Percentiles rank a stretch among this genome's conserved stretches.
phyloP scores from a whole-genome alignment of 73 alveolate species.

The Durusdinium trenchii region DNA sequence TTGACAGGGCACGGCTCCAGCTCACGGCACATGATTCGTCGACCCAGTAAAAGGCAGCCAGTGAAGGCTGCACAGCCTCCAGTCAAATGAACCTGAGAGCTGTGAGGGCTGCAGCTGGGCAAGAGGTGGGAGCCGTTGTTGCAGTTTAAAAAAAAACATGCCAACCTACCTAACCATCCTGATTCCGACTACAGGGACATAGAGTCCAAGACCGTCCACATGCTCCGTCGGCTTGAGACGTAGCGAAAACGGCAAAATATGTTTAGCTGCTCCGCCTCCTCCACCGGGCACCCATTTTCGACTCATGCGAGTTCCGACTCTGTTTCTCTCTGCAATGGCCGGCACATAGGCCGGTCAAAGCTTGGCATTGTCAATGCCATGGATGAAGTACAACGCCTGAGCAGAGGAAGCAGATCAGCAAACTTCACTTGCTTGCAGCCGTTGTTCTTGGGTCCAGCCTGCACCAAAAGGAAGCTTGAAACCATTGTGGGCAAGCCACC shows the following conservation, averaged over 20 bases:
- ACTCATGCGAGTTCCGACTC: neutral
- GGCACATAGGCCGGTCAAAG: neutral
- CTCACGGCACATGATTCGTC: constrained; percentile 81
- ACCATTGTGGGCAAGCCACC: constrained; percentile 92
- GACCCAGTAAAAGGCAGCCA: constrained; percentile 61
- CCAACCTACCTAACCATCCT: too few species aligned
- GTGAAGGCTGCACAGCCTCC: constrained; percentile 88
- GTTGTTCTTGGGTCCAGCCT: neutral
- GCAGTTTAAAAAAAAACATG: too few species aligned
- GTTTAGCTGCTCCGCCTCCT: too few species aligned
- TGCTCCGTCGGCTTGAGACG: too few species aligned
- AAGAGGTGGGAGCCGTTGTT: too few species aligned
- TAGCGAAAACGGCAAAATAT: too few species aligned
- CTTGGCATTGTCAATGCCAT: constrained; percentile 66
- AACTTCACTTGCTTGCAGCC: neutral
- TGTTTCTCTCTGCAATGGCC: neutral
- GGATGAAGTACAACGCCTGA: constrained; percentile 56
- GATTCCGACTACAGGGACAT: too few species aligned
- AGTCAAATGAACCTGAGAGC: constrained; percentile 56
- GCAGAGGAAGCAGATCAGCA: neutral
- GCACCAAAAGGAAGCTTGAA: constrained; percentile 55
- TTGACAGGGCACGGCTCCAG: constrained; percentile 54
- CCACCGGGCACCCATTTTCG: neutral
- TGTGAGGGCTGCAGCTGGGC: too few species aligned
- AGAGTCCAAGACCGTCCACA: too few species aligned